Percentiles rank a stretch among this genome's conserved stretches.
Evolutionary conservation across 768 basidiomycete species (phyloP).

Genomic region (Sarcodon sp.): DNA sequence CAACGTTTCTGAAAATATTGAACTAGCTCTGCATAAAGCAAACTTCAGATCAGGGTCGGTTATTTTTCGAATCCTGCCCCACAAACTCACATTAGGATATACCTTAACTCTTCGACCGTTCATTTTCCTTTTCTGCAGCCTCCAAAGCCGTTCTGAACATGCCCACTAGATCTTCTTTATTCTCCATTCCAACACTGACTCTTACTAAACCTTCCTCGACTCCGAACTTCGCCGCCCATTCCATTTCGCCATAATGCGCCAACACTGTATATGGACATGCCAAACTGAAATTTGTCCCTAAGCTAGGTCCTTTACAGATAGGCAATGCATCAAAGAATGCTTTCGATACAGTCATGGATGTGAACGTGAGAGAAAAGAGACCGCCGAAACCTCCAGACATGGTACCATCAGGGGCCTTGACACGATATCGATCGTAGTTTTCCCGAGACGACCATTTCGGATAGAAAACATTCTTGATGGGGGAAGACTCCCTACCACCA

Average conservation of each 20-base stretch:
- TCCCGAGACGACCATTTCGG: slow-evolving; percentile 69
- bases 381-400: slow-evolving; percentile 43
- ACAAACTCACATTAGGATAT: too few relatives aligned
- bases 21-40: too few relatives aligned
- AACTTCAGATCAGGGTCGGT: too few relatives aligned
- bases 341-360: slow-evolving; percentile 44
- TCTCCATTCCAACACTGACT: slow-evolving; percentile 88
- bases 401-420: slow-evolving; percentile 17
- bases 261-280: slow-evolving; percentile 90
- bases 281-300: slow-evolving; percentile 93
- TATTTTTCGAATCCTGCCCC: too few relatives aligned
- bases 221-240: slow-evolving; percentile 83
- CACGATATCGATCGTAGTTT: slow-evolving; percentile 61
- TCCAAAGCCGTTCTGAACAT: slow-evolving; percentile 54
- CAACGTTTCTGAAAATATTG: too few relatives aligned
- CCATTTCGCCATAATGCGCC: slow-evolving; percentile 81
- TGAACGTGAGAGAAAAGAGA: slow-evolving; percentile 81
- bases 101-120: too few relatives aligned
- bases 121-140: slow-evolving; percentile 44
- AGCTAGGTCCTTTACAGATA: slow-evolving; percentile 81
- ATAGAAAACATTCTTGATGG: slow-evolving; percentile 79
- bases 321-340: slow-evolving; percentile 80
- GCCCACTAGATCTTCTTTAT: slow-evolving; percentile 36
- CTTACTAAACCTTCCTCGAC: slow-evolving; percentile 78
- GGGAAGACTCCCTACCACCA: slow-evolving; percentile 16